These are phyloP conservation scores for Phytopythium vexans DNA, from an alignment of 352 stramenopile genomes.

Conservation along the genomic window DNA sequence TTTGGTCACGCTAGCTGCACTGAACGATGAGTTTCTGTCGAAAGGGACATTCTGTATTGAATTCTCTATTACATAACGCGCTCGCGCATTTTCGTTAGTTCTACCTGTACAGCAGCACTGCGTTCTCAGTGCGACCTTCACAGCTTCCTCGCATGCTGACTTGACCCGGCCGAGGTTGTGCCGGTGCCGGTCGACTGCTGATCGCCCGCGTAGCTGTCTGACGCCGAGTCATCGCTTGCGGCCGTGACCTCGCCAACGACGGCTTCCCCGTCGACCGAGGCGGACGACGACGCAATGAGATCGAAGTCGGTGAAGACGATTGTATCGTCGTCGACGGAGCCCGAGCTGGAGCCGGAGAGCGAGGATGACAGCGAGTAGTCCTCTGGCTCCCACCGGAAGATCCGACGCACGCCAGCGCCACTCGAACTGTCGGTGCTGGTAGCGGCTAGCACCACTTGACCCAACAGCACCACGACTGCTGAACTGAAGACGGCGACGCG, in stretches of 20 bases:
- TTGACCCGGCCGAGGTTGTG: neutral
- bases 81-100: no score
- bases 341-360: slow-evolving; percentile 1
- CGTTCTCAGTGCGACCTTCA: neutral
- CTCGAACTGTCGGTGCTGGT: no score
- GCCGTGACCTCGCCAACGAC: slow-evolving; percentile 3
- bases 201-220: neutral
- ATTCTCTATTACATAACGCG: no score
- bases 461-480: no score
- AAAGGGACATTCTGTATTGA: no score
- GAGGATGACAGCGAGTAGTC: neutral
- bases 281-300: neutral
- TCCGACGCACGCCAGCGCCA: no score
- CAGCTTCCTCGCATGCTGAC: slow-evolving; percentile 1
- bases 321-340: neutral
- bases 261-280: neutral
- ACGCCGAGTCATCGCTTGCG: neutral
- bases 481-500: neutral
- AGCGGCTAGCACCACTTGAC: no score
- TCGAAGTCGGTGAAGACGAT: neutral
- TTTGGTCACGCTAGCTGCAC: no score
- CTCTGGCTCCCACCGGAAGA: no score
- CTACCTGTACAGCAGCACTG: no score
- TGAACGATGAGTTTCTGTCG: no score
- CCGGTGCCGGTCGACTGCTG: neutral